phyloP scores from a whole-genome alignment of 257 asterid genomes.

The Coffea canephora region DNA sequence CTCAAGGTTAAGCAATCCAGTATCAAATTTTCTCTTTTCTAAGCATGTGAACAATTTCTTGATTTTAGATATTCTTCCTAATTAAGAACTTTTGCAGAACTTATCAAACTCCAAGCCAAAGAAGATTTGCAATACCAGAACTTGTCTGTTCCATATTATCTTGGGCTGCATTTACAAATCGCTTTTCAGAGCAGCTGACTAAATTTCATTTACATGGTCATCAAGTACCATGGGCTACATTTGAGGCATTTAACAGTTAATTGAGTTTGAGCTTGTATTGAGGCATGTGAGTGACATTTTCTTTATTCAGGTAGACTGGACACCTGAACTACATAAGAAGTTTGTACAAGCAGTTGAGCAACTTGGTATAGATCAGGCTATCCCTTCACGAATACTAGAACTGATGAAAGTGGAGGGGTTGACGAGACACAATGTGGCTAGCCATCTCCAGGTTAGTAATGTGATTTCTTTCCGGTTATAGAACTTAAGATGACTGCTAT shows the following conservation, averaged over 20 bases:
- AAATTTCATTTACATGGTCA: not conserved
- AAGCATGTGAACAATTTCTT: not conserved
- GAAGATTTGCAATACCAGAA: not conserved
- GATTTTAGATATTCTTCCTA: not conserved
- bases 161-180: not conserved
- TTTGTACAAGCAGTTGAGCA: constrained; percentile 53
- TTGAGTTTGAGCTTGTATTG: not conserved
- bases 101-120: not conserved
- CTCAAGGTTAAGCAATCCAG: not conserved
- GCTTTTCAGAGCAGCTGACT: not conserved
- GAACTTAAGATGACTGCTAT: not conserved
- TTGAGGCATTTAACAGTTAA: not conserved
- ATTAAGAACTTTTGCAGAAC: not conserved
- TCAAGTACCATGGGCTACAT: not conserved
- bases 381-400: constrained; percentile 56
- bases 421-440: constrained; percentile 52
- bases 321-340: constrained; percentile 48
- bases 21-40: not conserved
- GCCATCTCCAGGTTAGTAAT: constrained; percentile 52
- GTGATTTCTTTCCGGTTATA: not conserved
- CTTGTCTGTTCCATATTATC: not conserved
- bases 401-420: constrained; percentile 53
- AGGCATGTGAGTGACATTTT: not conserved
- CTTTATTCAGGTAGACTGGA: constrained; percentile 47
- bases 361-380: constrained; percentile 56